Conservation (phyloP, 2,329 filamentous ascomycete genomes). For the Scopulariopsis brevicaulis region DNA sequence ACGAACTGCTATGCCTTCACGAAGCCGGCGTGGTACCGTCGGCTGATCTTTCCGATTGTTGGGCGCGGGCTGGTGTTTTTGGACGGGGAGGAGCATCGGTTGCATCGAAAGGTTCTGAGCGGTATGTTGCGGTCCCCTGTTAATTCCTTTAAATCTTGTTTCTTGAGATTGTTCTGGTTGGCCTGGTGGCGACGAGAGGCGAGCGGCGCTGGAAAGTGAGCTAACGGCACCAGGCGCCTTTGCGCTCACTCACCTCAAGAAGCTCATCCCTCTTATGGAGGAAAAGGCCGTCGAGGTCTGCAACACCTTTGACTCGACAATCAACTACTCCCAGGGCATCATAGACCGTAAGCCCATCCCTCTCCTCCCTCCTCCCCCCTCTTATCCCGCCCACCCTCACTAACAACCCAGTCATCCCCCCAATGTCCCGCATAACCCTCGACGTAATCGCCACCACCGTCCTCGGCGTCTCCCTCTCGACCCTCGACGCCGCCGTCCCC, state of each 20-base stretch:
- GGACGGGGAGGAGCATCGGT: conserved; percentile 21
- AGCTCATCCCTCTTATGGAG: conserved; percentile 21
- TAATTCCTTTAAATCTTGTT: background rate
- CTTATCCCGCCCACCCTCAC: conserved; percentile 17
- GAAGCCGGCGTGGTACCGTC: conserved; percentile 16
- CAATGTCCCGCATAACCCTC: conserved; percentile 18
- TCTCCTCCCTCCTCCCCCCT: conserved; percentile 9
- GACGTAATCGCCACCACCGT: conserved; percentile 23
- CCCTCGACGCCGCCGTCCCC: conserved; percentile 11
- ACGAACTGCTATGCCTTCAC: conserved; percentile 17
- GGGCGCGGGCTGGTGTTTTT: conserved; percentile 20
- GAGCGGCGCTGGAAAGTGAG: background rate
- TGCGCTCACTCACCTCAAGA: conserved; percentile 16
- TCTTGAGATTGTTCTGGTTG: no score
- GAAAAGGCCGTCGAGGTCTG: conserved; percentile 19
- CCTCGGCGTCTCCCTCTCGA: conserved; percentile 20
- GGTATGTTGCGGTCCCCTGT: conserved; percentile 7
- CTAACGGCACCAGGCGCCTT: conserved; percentile 15
- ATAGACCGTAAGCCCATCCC: conserved; percentile 8
- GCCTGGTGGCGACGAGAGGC: no score
- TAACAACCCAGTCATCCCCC: conserved; percentile 9
- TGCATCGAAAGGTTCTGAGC: conserved; percentile 20
- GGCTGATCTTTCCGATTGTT: conserved; percentile 12
- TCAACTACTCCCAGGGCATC: conserved; percentile 7
- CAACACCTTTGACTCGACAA: conserved; percentile 10